Percentiles rank a stretch among this genome's conserved stretches.
These are phyloP conservation scores for Gnaphalium uliginosum DNA, from an alignment of 129 eudicot genomes.

Conservation along the genomic window DNA sequence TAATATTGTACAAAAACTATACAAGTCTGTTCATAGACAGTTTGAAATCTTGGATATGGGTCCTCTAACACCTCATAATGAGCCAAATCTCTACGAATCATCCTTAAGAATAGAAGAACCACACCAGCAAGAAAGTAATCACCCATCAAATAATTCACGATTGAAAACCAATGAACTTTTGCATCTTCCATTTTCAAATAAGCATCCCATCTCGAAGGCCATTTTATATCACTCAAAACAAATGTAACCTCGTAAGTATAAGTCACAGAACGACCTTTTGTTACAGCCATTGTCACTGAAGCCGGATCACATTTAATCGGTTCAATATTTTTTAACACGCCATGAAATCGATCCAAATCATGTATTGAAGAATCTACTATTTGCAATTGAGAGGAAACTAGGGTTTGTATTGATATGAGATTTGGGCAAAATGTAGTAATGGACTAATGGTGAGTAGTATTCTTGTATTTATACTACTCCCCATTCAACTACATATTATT, in stretches of 20 bases:
- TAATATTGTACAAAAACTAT: too few relatives aligned
- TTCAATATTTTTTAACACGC: conserved; percentile 13
- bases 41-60: conserved; percentile 26
- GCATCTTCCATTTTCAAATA: conserved; percentile 42
- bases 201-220: conserved; percentile 33
- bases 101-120: conserved; percentile 35
- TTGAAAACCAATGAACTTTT: conserved; percentile 39
- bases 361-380: too few relatives aligned
- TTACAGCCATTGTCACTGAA: conserved; percentile 32
- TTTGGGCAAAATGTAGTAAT: too few relatives aligned
- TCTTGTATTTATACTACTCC: too few relatives aligned
- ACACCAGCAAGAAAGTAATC: conserved; percentile 33
- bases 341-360: too few relatives aligned
- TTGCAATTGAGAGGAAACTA: too few relatives aligned
- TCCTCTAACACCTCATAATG: conserved; percentile 38
- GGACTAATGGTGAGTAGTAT: too few relatives aligned
- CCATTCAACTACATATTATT: too few relatives aligned
- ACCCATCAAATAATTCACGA: conserved; percentile 43
- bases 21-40: too few relatives aligned
- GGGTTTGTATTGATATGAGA: too few relatives aligned
- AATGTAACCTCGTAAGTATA: conserved; percentile 35
- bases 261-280: conserved; percentile 26
- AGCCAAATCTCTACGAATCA: conserved; percentile 33
- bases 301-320: conserved; percentile 22
- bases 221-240: conserved; percentile 39